Evolutionary conservation across 441 rosid genomes (phyloP).

Genomic region (Rhodomyrtus psidioides): DNA sequence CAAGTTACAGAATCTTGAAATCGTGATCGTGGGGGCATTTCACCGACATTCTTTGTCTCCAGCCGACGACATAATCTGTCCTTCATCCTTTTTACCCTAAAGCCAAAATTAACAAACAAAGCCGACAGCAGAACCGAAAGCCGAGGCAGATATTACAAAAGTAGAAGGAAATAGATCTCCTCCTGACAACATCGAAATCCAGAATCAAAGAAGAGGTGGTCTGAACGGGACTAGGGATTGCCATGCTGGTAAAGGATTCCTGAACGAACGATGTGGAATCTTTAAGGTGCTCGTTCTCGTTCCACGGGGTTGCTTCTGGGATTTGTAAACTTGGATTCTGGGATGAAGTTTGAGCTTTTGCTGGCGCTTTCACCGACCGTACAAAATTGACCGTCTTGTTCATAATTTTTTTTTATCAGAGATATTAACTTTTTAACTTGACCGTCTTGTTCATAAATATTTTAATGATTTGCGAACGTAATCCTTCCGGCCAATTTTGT

Average conservation of each 20-base stretch:
- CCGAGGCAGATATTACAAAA: background rate
- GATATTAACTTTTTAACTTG: background rate
- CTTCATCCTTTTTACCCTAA: background rate
- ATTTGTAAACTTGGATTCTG: background rate
- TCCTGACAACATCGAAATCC: background rate
- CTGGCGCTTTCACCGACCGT: background rate
- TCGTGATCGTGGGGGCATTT: background rate
- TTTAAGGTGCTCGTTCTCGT: too few relatives aligned
- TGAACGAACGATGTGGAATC: background rate
- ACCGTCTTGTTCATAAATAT: accelerated
- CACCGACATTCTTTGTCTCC: background rate
- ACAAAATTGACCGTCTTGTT: too few relatives aligned
- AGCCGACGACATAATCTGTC: background rate
- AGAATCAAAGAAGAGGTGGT: background rate
- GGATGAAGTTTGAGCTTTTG: background rate
- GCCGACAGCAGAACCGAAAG: background rate
- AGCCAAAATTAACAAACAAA: background rate
- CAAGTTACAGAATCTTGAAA: background rate
- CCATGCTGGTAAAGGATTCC: background rate
- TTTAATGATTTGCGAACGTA: background rate
- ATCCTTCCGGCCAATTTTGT: accelerated
- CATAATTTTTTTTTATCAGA: too few relatives aligned
- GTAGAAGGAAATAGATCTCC: background rate
- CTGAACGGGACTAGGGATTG: background rate
- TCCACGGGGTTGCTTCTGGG: accelerated